These are phyloP conservation scores for Colletotrichum sidae DNA, from an alignment of 2,329 filamentous ascomycete species.

Conservation along the genomic window DNA sequence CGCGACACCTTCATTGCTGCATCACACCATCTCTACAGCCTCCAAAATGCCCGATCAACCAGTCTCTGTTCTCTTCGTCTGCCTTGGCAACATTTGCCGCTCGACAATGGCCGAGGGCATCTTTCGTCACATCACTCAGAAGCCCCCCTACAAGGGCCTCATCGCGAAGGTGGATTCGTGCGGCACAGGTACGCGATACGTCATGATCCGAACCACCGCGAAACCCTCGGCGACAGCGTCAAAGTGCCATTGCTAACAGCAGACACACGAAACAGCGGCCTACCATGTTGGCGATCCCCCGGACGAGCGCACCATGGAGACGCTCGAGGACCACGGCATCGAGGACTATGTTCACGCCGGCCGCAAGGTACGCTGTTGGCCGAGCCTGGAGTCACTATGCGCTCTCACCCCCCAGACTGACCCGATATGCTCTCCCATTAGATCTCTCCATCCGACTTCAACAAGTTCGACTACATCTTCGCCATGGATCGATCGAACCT, in stretches of 20 bases:
- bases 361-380: conserved; percentile 72
- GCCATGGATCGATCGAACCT: conserved; percentile 93
- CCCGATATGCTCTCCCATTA: conserved; percentile 41
- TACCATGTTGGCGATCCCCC: conserved; percentile 85
- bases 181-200: conserved; percentile 72
- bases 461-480: conserved; percentile 90
- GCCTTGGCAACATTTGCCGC: conserved; percentile 93
- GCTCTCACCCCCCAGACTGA: conserved; percentile 6
- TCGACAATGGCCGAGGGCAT: conserved; percentile 98
- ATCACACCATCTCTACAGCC: background rate
- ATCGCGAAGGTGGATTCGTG: conserved; percentile 85
- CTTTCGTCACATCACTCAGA: conserved; percentile 78
- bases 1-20: conserved; percentile 14
- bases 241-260: conserved; percentile 15
- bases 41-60: conserved; percentile 50
- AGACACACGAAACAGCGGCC: conserved; percentile 62
- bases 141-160: conserved; percentile 67
- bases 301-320: conserved; percentile 86
- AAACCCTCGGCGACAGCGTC: background rate
- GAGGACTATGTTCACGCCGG: conserved; percentile 81
- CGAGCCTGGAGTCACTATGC: conserved; percentile 12
- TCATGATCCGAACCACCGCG: conserved; percentile 20
- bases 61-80: conserved; percentile 90
- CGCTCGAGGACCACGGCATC: conserved; percentile 80
- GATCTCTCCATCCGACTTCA: conserved; percentile 77